Evolutionary conservation across 1,284 basidiomycete species (phyloP), one percentile per base, ranked within the genome.

Genomic region (Ceratobasidium sp.): DNA sequence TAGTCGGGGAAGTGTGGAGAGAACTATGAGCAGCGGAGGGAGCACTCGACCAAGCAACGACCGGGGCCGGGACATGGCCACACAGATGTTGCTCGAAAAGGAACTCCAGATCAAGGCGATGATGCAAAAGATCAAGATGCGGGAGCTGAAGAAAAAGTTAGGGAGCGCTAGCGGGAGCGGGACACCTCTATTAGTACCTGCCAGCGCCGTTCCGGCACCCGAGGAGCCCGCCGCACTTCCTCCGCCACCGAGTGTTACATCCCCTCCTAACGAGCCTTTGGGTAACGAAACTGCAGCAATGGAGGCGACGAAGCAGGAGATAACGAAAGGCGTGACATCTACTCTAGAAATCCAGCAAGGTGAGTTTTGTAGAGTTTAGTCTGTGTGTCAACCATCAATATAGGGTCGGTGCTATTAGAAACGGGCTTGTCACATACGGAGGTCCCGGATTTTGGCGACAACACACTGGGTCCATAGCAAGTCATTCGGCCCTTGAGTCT

Each of bases 41-140:
- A 35, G 58, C 20, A 53, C 28, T 56, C 13, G 65, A n/a, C 23
- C 60, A 6, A 20, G 15, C n/a, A n/a, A 31, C 47, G 31, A 65
- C 17, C 60, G 45, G 31, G 66, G 67, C 23, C 45, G 42, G 15
- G 76, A 75, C 42, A 28, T 56, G 65, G 77, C 75, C 31, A 73
- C 63, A 15, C 68, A 74, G 31, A 66, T 64, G 58, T 45, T 65
- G 23, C 67, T 71, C 15, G 69, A 74, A 47, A 66, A 64, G 23
- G 56, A 77, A 42, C 60, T 64, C n/a, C 73, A 77, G 28, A 77
- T 77, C 54, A 65, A 67, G 65, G 61, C 58, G 31, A 77, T 77
- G 77, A 65, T 69, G 64, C 73, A 77, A 56, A 74, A 53, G 33
- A 77, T 77, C 58, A 65, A 71, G 23, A 67, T 60, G 51, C 63